phyloP scores from a whole-genome alignment of 2,329 filamentous ascomycete species.

The Sarocladium brachiariae region DNA sequence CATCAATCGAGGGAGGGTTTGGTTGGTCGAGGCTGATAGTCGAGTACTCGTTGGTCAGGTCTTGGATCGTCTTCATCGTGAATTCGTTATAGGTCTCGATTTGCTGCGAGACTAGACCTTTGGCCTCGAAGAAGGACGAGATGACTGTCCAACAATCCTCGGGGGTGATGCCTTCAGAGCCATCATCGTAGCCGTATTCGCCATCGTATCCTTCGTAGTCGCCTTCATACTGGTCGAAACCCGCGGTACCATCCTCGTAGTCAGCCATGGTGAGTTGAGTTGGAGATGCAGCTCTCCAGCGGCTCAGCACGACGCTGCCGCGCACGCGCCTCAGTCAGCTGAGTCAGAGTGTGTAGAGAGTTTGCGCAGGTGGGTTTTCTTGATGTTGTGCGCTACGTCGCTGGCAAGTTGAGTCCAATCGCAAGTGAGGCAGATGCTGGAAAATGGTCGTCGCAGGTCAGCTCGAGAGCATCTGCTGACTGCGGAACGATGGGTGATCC shows the following conservation, averaged over 20 bases:
- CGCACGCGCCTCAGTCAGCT: neutral
- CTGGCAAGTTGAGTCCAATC: neutral
- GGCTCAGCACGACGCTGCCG: neutral
- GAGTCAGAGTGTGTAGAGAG: neutral
- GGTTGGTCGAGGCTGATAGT: constrained; percentile 91
- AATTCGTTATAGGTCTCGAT: constrained; percentile 98
- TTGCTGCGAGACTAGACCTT: constrained; percentile 94
- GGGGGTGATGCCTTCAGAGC: constrained; percentile 70
- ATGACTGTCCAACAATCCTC: constrained; percentile 99
- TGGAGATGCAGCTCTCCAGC: neutral
- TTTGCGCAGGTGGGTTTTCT: neutral
- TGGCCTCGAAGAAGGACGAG: constrained; percentile 90
- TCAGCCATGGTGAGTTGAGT: constrained; percentile 39
- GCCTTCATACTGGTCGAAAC: constrained; percentile 24
- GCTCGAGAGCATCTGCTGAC: constrained; percentile 1
- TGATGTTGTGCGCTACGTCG: neutral
- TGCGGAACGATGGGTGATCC: neutral
- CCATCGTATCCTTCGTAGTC: constrained; percentile 60
- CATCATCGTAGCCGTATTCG: constrained; percentile 42
- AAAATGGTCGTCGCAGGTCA: neutral
- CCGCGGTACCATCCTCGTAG: constrained; percentile 38
- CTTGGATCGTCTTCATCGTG: constrained; percentile 86
- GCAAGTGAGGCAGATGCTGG: neutral
- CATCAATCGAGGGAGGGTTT: constrained; percentile 67
- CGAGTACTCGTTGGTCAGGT: constrained; percentile 87